Evolutionary conservation across 768 basidiomycete genomes (phyloP).

Genomic region (Mycena albidolilacea): DNA sequence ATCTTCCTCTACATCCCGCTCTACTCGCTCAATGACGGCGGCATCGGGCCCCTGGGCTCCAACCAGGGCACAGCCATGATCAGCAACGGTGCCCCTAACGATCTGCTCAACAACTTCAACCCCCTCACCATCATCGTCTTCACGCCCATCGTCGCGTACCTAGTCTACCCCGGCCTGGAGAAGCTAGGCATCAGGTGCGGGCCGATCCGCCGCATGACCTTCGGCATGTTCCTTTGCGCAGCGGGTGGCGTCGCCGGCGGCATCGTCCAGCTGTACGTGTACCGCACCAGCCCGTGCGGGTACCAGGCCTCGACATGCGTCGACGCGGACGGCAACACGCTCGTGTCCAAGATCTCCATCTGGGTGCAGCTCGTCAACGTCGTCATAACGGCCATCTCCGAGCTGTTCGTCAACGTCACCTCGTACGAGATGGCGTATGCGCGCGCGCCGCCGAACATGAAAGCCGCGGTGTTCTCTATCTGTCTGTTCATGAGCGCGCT

Average conservation of each 20-base stretch:
- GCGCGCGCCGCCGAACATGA: constrained; percentile 13
- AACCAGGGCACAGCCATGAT: constrained; percentile 11
- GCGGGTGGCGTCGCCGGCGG: too few relatives aligned
- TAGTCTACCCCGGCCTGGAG: constrained; percentile 5
- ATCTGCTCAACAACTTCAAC: constrained; percentile 10
- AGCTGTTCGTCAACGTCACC: constrained; percentile 15
- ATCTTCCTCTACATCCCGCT: constrained; percentile 15
- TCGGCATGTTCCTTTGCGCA: too few relatives aligned
- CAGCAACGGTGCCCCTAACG: constrained; percentile 9
- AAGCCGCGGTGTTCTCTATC: constrained; percentile 6
- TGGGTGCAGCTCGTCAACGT: constrained; percentile 7
- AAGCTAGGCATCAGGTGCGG: not conserved
- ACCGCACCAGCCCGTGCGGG: not conserved
- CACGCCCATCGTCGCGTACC: constrained; percentile 3
- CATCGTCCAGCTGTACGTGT: too few relatives aligned
- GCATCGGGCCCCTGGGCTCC: constrained; percentile 1
- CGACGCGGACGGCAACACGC: not conserved
- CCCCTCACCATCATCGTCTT: constrained; percentile 5
- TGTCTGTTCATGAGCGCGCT: constrained; percentile 6
- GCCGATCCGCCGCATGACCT: too few relatives aligned
- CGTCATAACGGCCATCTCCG: not conserved
- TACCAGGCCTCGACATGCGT: not conserved
- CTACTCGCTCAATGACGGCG: constrained; percentile 4
- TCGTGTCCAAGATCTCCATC: not conserved
- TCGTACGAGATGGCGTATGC: constrained; percentile 12